Evolutionary conservation across 345 rosid species (phyloP), one percentile per base, ranked within the genome.

Genomic region (Noccaea bulbosa): DNA sequence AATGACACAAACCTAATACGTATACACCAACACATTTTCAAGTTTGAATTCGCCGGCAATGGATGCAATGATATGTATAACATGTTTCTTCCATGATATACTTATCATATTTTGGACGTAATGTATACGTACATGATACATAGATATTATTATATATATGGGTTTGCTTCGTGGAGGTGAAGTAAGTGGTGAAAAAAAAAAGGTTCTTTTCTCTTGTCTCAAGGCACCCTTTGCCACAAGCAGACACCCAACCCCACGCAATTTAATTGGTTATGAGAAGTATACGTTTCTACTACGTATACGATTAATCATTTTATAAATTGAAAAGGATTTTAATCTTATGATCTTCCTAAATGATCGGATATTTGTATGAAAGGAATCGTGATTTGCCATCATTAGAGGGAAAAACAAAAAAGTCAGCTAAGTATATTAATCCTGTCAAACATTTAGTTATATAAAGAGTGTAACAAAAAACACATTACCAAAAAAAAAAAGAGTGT

Each of bases 161-260:
- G 17, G 63, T 53, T 75, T 62, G 74, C 51, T 67, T 52, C 57
- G 65, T 62, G 46, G 51, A 9, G 65, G 5, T 75, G 74, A 62
- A 75, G 70, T 52, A 71, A 61, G 69, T 67, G 69, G 43, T 67
- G 78, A 61, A 62, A 61, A 69, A 63, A 75, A 63, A 75, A 65
- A 75, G 55, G 79, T 76, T 76, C 75, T 65, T 76, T 76, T 41
- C 79, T 76, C 75, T 56, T 27, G 12, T 69, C 75, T 47, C 41
- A 76, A 75, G 79, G 34, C 61, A 75, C 65, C 74, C 74, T 75
- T 67, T 24, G 35, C 55, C 41, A 67, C 69, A 75, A 68, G 74
- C 74, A 68, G 68, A 45, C 78, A 74, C 56, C 62, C 69, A 61
- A 59, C 40, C 73, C 57, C 63, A 62, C 62, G 45, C 67, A 47